Percentiles rank a stretch among this genome's conserved stretches.
phyloP scores from a whole-genome alignment of 2,329 filamentous ascomycete species.

The Nothophoma quercina region DNA sequence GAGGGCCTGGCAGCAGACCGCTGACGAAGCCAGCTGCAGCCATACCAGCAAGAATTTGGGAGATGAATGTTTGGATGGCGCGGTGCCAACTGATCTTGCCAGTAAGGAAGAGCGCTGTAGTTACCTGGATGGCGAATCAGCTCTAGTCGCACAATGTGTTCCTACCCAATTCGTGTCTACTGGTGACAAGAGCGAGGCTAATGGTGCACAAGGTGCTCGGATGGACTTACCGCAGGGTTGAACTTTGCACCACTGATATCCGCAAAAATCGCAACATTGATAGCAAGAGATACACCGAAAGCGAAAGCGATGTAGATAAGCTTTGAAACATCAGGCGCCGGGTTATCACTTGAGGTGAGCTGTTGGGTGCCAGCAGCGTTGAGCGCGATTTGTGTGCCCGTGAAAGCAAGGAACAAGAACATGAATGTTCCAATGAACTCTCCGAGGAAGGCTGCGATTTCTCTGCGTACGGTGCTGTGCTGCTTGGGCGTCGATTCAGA shows the following conservation, averaged over 20 bases:
- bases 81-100: slow-evolving; percentile 33
- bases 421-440: slow-evolving; percentile 57
- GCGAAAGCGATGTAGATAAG: slow-evolving; percentile 47
- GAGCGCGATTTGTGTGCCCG: slow-evolving; percentile 57
- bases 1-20: slow-evolving; percentile 38
- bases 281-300: slow-evolving; percentile 45
- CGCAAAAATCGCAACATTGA: slow-evolving; percentile 49
- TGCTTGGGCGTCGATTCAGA: slow-evolving; percentile 4
- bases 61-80: slow-evolving; percentile 33
- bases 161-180: neutral
- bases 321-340: slow-evolving; percentile 33
- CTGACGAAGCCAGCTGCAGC: slow-evolving; percentile 40
- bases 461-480: slow-evolving; percentile 23
- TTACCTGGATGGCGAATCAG: slow-evolving; percentile 28
- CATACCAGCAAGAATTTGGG: slow-evolving; percentile 42
- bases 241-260: slow-evolving; percentile 46
- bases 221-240: slow-evolving; percentile 40
- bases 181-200: slow-evolving; percentile 42
- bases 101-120: slow-evolving; percentile 31
- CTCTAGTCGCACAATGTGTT: neutral
- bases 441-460: slow-evolving; percentile 43
- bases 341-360: slow-evolving; percentile 27
- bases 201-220: slow-evolving; percentile 3
- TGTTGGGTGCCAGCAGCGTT: slow-evolving; percentile 44
- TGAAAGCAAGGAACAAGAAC: slow-evolving; percentile 51